Conservation (phyloP, 805 yeast species). For the Saccharomyces kudriavzevii region DNA sequence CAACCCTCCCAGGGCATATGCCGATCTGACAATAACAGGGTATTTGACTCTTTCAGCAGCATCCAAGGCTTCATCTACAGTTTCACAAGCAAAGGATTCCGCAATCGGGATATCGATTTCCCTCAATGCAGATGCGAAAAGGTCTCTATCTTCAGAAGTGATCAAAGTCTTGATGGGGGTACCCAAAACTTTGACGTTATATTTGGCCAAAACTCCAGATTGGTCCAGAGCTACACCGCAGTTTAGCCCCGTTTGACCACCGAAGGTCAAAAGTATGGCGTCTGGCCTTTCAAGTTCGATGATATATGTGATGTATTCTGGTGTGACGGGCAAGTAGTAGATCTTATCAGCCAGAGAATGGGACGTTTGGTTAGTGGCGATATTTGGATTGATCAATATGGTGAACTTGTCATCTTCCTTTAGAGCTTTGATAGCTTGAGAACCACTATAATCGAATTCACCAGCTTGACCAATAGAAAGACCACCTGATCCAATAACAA, state of each 20-base stretch:
- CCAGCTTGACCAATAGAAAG: conserved; percentile 97
- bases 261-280: conserved; percentile 91
- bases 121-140: conserved; percentile 89
- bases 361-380: conserved; percentile 94
- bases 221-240: conserved; percentile 93
- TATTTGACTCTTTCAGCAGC: conserved; percentile 87
- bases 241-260: conserved; percentile 96
- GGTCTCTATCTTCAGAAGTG: conserved; percentile 95
- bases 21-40: conserved; percentile 96
- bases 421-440: conserved; percentile 94
- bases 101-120: conserved; percentile 96
- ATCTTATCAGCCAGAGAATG: conserved; percentile 93
- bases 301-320: conserved; percentile 90
- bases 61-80: conserved; percentile 82
- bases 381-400: conserved; percentile 87
- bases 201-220: conserved; percentile 87
- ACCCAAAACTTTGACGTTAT: conserved; percentile 90
- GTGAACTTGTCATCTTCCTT: conserved; percentile 82
- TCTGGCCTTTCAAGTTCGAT: conserved; percentile 95
- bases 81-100: conserved; percentile 90
- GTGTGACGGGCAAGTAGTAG: conserved; percentile 91
- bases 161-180: conserved; percentile 94
- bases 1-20: conserved; percentile 93
- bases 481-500: conserved; percentile 96
- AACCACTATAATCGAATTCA: conserved; percentile 94